These are phyloP conservation scores for Amorphotheca resinae DNA, from an alignment of 495 filamentous ascomycete species.

Conservation along the genomic window DNA sequence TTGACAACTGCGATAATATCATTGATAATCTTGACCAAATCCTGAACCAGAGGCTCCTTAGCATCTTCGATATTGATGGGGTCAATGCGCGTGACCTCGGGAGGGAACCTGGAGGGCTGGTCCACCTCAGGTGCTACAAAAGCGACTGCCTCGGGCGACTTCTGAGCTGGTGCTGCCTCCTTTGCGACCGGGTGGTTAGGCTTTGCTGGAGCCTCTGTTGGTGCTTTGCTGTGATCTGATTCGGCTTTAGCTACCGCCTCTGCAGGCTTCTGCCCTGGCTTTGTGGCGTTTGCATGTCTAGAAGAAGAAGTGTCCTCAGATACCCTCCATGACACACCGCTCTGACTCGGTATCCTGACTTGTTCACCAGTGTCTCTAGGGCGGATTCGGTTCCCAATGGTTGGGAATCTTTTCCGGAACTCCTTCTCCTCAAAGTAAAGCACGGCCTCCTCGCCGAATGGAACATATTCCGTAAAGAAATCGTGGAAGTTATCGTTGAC, in stretches of 20 bases:
- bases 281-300: conserved; percentile 22
- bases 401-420: conserved; percentile 81
- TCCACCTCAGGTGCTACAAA: conserved; percentile 40
- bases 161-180: not conserved
- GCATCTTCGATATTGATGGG: conserved; percentile 58
- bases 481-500: conserved; percentile 97
- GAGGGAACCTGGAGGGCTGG: conserved; percentile 45
- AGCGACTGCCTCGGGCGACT: not conserved
- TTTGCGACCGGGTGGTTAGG: conserved; percentile 14
- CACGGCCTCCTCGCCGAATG: conserved; percentile 87
- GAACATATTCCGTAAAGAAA: conserved; percentile 96
- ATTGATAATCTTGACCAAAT: conserved; percentile 90
- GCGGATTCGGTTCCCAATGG: conserved; percentile 30
- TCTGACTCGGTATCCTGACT: conserved; percentile 73
- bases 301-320: conserved; percentile 39
- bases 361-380: conserved; percentile 50
- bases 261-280: no score
- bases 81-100: conserved; percentile 53
- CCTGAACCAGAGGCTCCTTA: conserved; percentile 77
- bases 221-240: no score
- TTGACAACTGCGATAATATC: conserved; percentile 89
- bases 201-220: no score
- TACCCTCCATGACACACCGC: conserved; percentile 75
- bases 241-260: no score
- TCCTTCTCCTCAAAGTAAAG: conserved; percentile 96